These are phyloP conservation scores for Malus hybrid DNA, from an alignment of 331 rosid genomes.

Conservation along the genomic window DNA sequence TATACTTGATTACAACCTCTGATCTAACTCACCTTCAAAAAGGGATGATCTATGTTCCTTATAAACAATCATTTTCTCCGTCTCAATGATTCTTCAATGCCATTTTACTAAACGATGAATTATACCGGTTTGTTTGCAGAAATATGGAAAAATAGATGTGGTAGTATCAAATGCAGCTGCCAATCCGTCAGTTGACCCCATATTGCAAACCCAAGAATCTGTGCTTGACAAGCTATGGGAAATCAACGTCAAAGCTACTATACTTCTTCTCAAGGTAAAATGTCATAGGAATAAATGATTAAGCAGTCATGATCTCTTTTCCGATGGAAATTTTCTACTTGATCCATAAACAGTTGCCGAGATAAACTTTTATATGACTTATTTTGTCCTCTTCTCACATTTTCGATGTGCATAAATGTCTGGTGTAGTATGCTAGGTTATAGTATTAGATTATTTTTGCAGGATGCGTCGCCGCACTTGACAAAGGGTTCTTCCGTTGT, in stretches of 20 bases:
- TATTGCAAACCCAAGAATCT: conserved; percentile 56
- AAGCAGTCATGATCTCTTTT: not conserved
- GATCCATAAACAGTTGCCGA: not conserved
- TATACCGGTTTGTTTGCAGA: conserved; percentile 40
- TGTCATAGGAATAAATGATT: not conserved
- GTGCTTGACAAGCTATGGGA: conserved; percentile 95
- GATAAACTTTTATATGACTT: too few relatives aligned
- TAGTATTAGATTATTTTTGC: conserved; percentile 11
- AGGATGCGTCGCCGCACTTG: conserved; percentile 83
- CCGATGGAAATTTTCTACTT: not conserved
- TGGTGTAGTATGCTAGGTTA: not conserved
- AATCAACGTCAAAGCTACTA: conserved; percentile 85
- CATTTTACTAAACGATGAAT: conserved; percentile 7
- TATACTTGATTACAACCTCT: too few relatives aligned
- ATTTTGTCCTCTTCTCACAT: too few relatives aligned
- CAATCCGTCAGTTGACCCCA: conserved; percentile 65
- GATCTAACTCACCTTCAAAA: too few relatives aligned
- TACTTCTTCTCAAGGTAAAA: conserved; percentile 76
- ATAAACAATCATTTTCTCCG: too few relatives aligned
- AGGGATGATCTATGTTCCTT: too few relatives aligned
- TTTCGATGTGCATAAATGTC: not conserved
- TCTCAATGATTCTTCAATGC: not conserved
- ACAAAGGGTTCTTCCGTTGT: conserved; percentile 73
- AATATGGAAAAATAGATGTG: conserved; percentile 78
- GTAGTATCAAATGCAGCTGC: conserved; percentile 93